A percentile compares a stretch with the other conserved stretches of the same genome.
Conservation (phyloP, 2,329 filamentous ascomycete species). For the Clonostachys solani region DNA sequence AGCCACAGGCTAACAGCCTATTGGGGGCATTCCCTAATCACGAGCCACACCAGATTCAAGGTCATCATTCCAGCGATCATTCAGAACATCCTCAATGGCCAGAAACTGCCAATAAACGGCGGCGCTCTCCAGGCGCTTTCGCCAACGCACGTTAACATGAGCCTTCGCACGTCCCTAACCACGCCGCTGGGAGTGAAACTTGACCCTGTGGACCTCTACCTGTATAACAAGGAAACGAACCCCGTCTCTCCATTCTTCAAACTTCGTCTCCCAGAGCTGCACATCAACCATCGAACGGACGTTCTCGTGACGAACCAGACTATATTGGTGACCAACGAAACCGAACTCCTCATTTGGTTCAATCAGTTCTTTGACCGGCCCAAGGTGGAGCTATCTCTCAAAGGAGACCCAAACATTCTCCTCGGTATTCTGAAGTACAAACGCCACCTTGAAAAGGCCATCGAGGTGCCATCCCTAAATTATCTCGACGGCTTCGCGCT, state of each 20-base stretch:
- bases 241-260: slow-evolving; percentile 11
- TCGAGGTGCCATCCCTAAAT: slow-evolving; percentile 32
- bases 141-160: slow-evolving; percentile 24
- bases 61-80: slow-evolving; percentile 41
- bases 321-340: slow-evolving; percentile 27
- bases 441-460: slow-evolving; percentile 32
- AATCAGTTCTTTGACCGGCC: slow-evolving; percentile 33
- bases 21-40: no score
- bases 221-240: slow-evolving; percentile 32
- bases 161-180: slow-evolving; percentile 26
- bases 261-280: slow-evolving; percentile 18
- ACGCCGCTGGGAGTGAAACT: slow-evolving; percentile 31
- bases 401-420: slow-evolving; percentile 26
- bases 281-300: slow-evolving; percentile 26
- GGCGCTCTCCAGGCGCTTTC: slow-evolving; percentile 27
- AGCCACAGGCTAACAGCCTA: no score
- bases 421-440: slow-evolving; percentile 31
- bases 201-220: slow-evolving; percentile 27
- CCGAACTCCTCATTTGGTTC: slow-evolving; percentile 32
- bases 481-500: slow-evolving; percentile 31
- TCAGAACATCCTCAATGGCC: slow-evolving; percentile 34
- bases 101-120: slow-evolving; percentile 29
- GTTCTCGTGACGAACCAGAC: slow-evolving; percentile 26
- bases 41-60: slow-evolving; percentile 27
- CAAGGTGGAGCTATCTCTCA: slow-evolving; percentile 25